A percentile compares a stretch with the other conserved stretches of the same genome.
These are phyloP conservation scores for Trypanosoma vivax DNA, from an alignment of 208 protist species.

Conservation along the genomic window DNA sequence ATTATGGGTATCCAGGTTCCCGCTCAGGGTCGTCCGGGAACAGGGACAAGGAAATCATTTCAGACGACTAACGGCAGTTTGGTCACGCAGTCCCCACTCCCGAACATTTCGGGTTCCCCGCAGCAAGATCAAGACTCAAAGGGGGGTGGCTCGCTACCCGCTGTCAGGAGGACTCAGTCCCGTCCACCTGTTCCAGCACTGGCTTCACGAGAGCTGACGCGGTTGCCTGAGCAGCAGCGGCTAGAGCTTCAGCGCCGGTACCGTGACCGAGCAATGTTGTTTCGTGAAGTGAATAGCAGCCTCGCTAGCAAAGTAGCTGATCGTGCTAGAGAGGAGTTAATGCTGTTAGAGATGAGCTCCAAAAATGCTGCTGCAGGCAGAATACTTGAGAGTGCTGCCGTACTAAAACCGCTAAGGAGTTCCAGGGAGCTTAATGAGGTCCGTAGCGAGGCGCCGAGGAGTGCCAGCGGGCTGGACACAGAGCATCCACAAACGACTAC, in stretches of 20 bases:
- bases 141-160: not conserved
- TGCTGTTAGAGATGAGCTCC: slow-evolving; percentile 50
- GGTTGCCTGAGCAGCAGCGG: slow-evolving; percentile 35
- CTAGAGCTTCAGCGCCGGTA: slow-evolving; percentile 50
- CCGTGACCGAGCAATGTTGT: slow-evolving; percentile 56
- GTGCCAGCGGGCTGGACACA: no score
- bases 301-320: slow-evolving; percentile 55
- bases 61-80: no score
- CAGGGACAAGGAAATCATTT: no score
- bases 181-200: slow-evolving; percentile 48
- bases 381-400: no score
- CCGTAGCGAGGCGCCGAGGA: no score
- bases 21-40: no score
- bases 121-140: not conserved
- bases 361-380: not conserved
- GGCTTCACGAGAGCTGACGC: slow-evolving; percentile 26
- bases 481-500: no score
- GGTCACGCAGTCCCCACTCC: no score
- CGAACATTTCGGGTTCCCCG: not conserved
- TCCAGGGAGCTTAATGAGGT: no score
- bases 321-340: slow-evolving; percentile 58
- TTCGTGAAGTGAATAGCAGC: slow-evolving; percentile 42
- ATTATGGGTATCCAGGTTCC: no score
- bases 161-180: slow-evolving; percentile 19
- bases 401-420: no score